A percentile compares a stretch with the other conserved stretches of the same genome.
phyloP scores from a whole-genome alignment of 768 basidiomycete species.

The Lentinus tigrinus region DNA sequence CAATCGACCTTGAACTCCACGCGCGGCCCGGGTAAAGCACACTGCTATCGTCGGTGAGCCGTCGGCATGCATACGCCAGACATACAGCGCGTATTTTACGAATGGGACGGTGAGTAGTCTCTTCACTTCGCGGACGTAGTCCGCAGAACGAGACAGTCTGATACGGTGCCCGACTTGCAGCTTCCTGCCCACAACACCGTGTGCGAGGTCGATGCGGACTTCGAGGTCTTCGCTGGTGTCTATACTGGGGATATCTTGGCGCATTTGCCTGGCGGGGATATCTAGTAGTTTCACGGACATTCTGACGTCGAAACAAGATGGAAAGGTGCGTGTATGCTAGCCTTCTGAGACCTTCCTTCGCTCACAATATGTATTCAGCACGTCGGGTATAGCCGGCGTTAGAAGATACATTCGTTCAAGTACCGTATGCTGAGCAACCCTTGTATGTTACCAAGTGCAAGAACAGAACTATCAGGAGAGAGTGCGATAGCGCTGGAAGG shows the following conservation, averaged over 20 bases:
- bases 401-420: no score
- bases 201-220: slow-evolving; percentile 4
- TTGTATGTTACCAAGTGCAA: no score
- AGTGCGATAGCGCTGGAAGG: no score
- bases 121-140: not conserved
- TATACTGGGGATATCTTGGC: slow-evolving; percentile 1
- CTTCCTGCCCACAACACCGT: not conserved
- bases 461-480: no score
- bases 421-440: no score
- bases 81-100: not conserved
- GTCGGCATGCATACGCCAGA: not conserved
- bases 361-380: no score
- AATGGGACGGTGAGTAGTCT: slow-evolving; percentile 2
- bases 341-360: no score
- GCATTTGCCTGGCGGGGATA: not conserved
- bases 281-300: not conserved
- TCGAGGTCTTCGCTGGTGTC: slow-evolving; percentile 6
- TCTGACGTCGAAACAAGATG: no score
- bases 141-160: not conserved
- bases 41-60: not conserved
- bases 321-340: no score
- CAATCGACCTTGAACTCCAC: no score
- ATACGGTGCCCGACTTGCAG: not conserved
- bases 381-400: no score
- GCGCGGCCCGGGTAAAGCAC: not conserved